Conservation (phyloP, 331 rosid genomes). For the Prunus yedoensis region DNA sequence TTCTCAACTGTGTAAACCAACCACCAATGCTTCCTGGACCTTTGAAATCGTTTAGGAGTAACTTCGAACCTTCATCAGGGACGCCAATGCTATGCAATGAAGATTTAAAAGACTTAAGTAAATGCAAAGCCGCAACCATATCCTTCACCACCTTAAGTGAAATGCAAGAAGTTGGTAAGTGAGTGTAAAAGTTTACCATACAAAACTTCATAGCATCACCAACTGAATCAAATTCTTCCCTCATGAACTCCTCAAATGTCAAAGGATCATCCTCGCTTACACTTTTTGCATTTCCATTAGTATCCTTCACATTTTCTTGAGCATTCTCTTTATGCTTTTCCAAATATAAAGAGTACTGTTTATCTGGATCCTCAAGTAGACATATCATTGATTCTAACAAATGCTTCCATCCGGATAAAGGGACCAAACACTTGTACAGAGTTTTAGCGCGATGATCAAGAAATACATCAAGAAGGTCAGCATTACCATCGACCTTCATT, state of each 20-base stretch:
- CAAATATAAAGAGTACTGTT: conserved; percentile 3
- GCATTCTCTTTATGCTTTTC: neutral
- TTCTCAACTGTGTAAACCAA: neutral
- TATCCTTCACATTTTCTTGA: neutral
- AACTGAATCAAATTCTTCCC: neutral
- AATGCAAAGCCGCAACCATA: conserved; percentile 22
- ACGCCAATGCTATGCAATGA: neutral
- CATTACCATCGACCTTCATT: neutral
- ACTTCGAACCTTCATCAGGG: neutral
- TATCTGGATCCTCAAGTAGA: conserved; percentile 16
- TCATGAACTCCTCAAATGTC: conserved; percentile 27
- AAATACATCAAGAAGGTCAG: conserved; percentile 10
- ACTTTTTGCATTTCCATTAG: no score
- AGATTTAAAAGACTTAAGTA: conserved; percentile 26
- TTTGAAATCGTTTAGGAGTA: neutral
- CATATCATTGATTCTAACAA: conserved; percentile 13
- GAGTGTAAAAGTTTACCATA: conserved; percentile 4
- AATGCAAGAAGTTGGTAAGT: conserved; percentile 36
- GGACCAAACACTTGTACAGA: neutral
- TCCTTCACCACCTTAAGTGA: conserved; percentile 9
- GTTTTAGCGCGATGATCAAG: conserved; percentile 20
- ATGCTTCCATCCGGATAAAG: conserved; percentile 13
- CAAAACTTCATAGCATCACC: neutral
- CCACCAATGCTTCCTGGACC: neutral
- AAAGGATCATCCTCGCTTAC: neutral